These are phyloP conservation scores for Onygena corvina DNA, from an alignment of 2,329 filamentous ascomycete genomes.

Conservation along the genomic window DNA sequence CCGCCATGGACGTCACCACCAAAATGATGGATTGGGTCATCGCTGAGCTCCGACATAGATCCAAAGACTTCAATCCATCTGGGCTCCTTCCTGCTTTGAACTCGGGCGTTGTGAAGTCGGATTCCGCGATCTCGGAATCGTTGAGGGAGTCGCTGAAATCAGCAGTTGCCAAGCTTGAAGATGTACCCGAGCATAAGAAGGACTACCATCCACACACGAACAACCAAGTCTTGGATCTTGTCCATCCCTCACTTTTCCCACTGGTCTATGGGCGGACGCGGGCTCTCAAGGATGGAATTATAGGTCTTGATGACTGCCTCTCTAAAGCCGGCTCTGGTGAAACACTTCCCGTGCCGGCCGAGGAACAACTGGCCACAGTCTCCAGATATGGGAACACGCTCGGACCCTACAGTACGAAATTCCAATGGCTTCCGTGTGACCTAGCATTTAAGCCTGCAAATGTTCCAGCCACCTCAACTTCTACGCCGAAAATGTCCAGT, in stretches of 20 bases:
- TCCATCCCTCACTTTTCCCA: conserved; percentile 47
- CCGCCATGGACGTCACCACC: conserved; percentile 20
- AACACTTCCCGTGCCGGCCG: conserved; percentile 11
- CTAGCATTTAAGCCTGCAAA: conserved; percentile 18
- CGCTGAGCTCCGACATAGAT: conserved; percentile 41
- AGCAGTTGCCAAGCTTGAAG: conserved; percentile 41
- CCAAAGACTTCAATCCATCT: conserved; percentile 28
- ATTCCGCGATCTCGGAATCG: conserved; percentile 34
- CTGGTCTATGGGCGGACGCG: conserved; percentile 24
- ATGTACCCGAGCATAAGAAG: conserved; percentile 40
- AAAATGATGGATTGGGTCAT: conserved; percentile 33
- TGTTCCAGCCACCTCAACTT: conserved; percentile 11
- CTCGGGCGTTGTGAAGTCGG: conserved; percentile 42
- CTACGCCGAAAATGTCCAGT: neutral
- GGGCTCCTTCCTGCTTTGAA: conserved; percentile 38
- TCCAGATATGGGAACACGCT: neutral
- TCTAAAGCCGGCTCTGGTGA: conserved; percentile 16
- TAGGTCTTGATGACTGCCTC: conserved; percentile 21
- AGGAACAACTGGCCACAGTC: neutral
- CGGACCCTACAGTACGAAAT: conserved; percentile 20
- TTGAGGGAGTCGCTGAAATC: conserved; percentile 35
- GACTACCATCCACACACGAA: conserved; percentile 54
- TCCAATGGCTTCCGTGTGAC: conserved; percentile 37
- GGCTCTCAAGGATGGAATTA: conserved; percentile 17
- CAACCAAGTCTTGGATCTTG: conserved; percentile 48